Conservation (phyloP, 257 asterid species). For the Solanum dulcamara region DNA sequence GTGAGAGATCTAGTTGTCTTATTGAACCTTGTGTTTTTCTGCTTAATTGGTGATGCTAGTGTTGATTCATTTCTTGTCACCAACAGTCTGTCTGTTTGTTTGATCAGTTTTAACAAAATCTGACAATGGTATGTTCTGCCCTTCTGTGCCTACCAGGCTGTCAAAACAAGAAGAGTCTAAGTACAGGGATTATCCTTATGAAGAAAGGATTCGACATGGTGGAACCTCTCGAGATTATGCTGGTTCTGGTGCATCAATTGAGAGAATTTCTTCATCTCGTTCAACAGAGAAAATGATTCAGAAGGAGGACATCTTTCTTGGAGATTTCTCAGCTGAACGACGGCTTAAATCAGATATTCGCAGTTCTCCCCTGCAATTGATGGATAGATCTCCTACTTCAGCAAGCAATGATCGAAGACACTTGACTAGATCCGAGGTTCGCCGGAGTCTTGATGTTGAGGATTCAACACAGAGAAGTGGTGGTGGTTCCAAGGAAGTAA, state of each 20-base stretch:
- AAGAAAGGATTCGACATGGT: conserved; percentile 55
- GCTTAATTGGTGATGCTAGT: background rate
- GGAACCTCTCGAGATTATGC: conserved; percentile 46
- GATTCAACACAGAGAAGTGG: conserved; percentile 66
- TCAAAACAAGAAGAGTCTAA: conserved; percentile 78
- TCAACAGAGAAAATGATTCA: conserved; percentile 49
- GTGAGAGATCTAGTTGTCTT: background rate
- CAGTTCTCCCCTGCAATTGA: conserved; percentile 46
- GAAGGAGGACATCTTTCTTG: conserved; percentile 49
- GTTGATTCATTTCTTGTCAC: background rate
- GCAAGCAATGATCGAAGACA: conserved; percentile 45
- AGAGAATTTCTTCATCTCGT: conserved; percentile 52
- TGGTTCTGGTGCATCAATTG: conserved; percentile 37
- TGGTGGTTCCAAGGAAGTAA: conserved; percentile 63
- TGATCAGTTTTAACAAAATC: background rate
- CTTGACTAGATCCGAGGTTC: conserved; percentile 46
- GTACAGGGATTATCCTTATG: conserved; percentile 64
- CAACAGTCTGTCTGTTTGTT: background rate
- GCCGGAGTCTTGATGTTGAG: conserved; percentile 54
- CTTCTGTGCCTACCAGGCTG: conserved; percentile 30
- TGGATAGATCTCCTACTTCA: conserved; percentile 75
- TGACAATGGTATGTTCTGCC: background rate
- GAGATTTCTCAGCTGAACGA: conserved; percentile 64
- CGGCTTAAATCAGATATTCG: conserved; percentile 56
- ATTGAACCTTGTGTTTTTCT: background rate